Evolutionary conservation across 2,329 filamentous ascomycete species (phyloP).

Genomic region (Rhinocladiella similis): DNA sequence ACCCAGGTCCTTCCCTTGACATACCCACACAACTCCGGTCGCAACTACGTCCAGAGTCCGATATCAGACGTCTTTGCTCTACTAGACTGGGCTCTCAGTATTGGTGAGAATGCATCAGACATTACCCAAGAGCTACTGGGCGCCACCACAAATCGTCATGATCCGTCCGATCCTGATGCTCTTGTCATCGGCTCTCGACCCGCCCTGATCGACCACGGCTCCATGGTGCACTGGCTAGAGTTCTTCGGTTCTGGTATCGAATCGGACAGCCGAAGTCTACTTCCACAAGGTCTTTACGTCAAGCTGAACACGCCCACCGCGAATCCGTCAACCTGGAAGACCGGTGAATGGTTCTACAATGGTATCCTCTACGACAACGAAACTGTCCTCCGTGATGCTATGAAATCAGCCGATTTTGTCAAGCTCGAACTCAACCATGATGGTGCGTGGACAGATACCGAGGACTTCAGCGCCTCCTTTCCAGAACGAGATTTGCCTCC

Average conservation of each 20-base stretch:
- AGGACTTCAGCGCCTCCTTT: slow-evolving; percentile 6
- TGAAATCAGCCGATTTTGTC: slow-evolving; percentile 21
- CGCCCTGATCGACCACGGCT: slow-evolving; percentile 27
- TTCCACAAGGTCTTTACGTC: slow-evolving; percentile 33
- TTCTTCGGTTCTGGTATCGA: slow-evolving; percentile 18
- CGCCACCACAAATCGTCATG: slow-evolving; percentile 21
- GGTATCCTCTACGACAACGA: slow-evolving; percentile 54
- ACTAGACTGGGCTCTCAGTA: slow-evolving; percentile 22
- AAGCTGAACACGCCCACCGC: slow-evolving; percentile 51
- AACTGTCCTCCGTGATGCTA: slow-evolving; percentile 49
- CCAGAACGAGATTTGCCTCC: slow-evolving; percentile 19
- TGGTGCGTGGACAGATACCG: slow-evolving; percentile 27
- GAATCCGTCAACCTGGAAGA: slow-evolving; percentile 52
- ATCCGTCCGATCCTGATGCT: slow-evolving; percentile 17
- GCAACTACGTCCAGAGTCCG: slow-evolving; percentile 32
- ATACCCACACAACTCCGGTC: slow-evolving; percentile 47
- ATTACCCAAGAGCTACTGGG: slow-evolving; percentile 30
- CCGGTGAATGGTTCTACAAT: slow-evolving; percentile 57
- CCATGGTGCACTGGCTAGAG: slow-evolving; percentile 31
- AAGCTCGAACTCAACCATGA: slow-evolving; percentile 23
- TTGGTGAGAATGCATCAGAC: slow-evolving; percentile 27
- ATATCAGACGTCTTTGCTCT: slow-evolving; percentile 32
- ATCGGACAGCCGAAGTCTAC: slow-evolving; percentile 18
- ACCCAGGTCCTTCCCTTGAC: slow-evolving; percentile 43
- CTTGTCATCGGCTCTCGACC: slow-evolving; percentile 19